A percentile compares a stretch with the other conserved stretches of the same genome.
phyloP scores from a whole-genome alignment of 2,329 filamentous ascomycete genomes.

The Clonostachys rhizophaga region DNA sequence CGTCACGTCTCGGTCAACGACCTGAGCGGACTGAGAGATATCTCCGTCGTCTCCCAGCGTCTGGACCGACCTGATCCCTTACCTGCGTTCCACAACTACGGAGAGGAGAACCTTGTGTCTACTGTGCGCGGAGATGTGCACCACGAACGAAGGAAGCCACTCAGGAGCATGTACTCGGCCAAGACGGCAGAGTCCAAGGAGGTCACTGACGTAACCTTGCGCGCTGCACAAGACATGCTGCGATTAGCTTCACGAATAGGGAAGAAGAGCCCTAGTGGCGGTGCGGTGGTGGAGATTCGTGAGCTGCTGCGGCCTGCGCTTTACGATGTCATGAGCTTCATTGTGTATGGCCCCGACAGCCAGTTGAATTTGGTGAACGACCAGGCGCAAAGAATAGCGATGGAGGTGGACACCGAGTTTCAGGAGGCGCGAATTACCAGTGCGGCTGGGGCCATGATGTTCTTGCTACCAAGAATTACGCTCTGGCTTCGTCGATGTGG shows the following conservation, averaged over 20 bases:
- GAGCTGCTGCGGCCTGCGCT: slow-evolving; percentile 1
- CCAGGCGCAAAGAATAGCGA: background rate
- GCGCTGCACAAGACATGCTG: background rate
- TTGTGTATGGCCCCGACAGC: slow-evolving; percentile 2
- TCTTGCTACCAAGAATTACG: slow-evolving; percentile 1
- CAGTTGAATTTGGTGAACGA: background rate
- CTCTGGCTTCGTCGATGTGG: slow-evolving; percentile 1
- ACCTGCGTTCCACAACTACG: slow-evolving; percentile 5
- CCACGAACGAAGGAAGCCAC: background rate
- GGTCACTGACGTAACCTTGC: background rate
- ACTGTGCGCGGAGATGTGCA: slow-evolving; percentile 4
- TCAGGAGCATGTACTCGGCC: background rate
- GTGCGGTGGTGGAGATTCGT: background rate
- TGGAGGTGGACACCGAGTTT: slow-evolving; percentile 1
- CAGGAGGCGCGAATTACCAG: background rate
- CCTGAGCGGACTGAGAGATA: background rate
- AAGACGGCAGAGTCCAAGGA: background rate
- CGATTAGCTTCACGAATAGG: background rate
- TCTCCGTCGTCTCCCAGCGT: background rate
- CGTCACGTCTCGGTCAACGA: slow-evolving; percentile 1
- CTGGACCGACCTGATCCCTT: slow-evolving; percentile 1
- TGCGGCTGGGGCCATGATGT: background rate
- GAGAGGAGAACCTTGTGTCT: slow-evolving; percentile 3
- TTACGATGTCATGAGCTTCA: slow-evolving; percentile 3
- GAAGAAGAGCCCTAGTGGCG: background rate